Conservation (phyloP, 192 early-diverging fungal species). For the Phlyctochytrium planicorne region DNA sequence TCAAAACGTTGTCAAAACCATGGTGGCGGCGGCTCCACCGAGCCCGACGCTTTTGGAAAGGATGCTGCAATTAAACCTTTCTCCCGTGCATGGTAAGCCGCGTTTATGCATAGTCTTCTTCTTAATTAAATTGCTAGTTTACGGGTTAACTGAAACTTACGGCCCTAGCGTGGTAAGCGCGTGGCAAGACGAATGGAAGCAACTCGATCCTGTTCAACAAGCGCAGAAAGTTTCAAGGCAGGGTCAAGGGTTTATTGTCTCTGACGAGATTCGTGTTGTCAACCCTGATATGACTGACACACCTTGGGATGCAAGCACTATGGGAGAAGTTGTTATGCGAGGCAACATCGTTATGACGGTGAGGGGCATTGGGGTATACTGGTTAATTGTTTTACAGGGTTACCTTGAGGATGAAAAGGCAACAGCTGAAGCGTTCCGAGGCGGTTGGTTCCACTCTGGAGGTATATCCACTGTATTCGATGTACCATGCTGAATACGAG, state of each 20-base stretch:
- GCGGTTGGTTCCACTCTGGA: constrained; percentile 59
- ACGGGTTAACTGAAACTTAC: constrained; percentile 63
- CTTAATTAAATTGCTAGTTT: too few species aligned
- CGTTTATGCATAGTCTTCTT: too few species aligned
- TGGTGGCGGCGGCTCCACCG: constrained; percentile 51
- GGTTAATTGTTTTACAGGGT: constrained; percentile 23
- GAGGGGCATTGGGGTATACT: not conserved
- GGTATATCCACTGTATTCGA: too few species aligned
- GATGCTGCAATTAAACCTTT: constrained; percentile 51
- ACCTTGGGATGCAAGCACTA: constrained; percentile 45
- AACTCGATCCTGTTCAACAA: constrained; percentile 29
- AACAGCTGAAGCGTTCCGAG: constrained; percentile 52
- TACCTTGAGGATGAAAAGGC: constrained; percentile 54
- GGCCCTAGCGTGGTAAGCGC: constrained; percentile 49
- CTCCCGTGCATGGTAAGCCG: constrained; percentile 52
- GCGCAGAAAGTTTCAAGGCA: constrained; percentile 49
- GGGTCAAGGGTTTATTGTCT: constrained; percentile 47
- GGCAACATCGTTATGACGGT: constrained; percentile 57
- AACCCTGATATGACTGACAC: constrained; percentile 29
- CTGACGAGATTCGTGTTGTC: constrained; percentile 55
- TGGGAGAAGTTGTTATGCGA: constrained; percentile 57
- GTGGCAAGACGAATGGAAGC: constrained; percentile 28
- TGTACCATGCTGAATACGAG: too few species aligned
- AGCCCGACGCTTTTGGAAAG: constrained; percentile 47
- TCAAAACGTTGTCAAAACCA: constrained; percentile 32